Evolutionary conservation across 306 rosid species (phyloP), one percentile per base, ranked within the genome.

Genomic region (Prinsepia uniflora): DNA sequence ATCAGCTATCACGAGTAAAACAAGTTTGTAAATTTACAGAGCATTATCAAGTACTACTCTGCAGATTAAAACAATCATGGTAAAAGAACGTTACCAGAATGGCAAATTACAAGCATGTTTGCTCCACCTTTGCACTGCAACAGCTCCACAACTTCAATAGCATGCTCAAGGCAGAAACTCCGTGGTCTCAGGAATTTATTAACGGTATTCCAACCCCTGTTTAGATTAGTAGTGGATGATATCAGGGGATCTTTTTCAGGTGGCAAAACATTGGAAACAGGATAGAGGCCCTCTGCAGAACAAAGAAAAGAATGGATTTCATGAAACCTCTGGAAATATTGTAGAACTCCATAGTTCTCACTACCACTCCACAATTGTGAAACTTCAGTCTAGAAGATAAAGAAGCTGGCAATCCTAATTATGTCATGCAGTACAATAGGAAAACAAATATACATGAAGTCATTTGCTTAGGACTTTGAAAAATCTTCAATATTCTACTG

Each of bases 131-230:
- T 91, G 73, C 81, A 30, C 82, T 73, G 89, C 90, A 94, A 81
- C 85, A 94, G 81, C 72, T 94, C 92, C 77, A 89, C 79, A 78
- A 85, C 73, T 79, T 87, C 90, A 76, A 87, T 81, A 67, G 96
- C 96, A 65, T 94, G 99, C 83, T 87, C 96, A 83, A 94, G 78
- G 83, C 99, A 94, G 87, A 94, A 94, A 72, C 92, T 87, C 74
- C 96, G 86, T 24, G 99, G 99, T 79, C 97, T 91, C 55, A 86
- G 78, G 84, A 84, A 82, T 65, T 85, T 87, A 70, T 80, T 60
- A 60, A 80, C 74, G 47, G 84, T 72, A 70, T 84, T 80, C 97
- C 95, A 86, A 64, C 65, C 74, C n/a, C 56, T 76, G 39, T 72
- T 84, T 65, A 65, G 75, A 63, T 78, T 73, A 73, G 63, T 74